Conservation (phyloP, 257 asterid species). For the Gentiana macrophylla region DNA sequence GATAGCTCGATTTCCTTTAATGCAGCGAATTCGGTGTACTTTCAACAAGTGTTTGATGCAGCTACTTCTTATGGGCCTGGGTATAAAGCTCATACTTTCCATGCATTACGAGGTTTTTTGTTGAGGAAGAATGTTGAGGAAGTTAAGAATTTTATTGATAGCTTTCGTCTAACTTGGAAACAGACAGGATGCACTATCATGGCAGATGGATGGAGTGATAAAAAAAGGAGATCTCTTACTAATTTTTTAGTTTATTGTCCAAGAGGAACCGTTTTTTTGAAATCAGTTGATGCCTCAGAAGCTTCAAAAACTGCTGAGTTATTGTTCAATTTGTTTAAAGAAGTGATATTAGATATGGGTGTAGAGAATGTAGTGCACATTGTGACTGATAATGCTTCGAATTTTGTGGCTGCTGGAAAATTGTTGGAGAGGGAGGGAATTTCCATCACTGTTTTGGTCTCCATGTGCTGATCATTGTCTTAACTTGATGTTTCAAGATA, state of each 20-base stretch:
- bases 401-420: too few species aligned
- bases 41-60: too few species aligned
- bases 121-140: too few species aligned
- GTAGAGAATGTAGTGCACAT: conserved; percentile 6
- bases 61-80: too few species aligned
- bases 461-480: neutral
- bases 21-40: too few species aligned
- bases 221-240: conserved; percentile 21
- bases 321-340: conserved; percentile 21
- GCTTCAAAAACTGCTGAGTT: conserved; percentile 14
- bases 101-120: too few species aligned
- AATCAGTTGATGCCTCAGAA: conserved; percentile 29
- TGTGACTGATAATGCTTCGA: neutral
- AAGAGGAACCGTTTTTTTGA: conserved; percentile 40
- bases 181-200: conserved; percentile 55
- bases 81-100: too few species aligned
- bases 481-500: neutral
- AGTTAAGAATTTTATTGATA: too few species aligned
- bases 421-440: too few species aligned
- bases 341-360: conserved; percentile 3
- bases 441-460: too few species aligned
- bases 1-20: too few species aligned
- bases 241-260: conserved; percentile 43
- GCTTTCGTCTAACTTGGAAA: conserved; percentile 30
- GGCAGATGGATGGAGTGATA: conserved; percentile 51